A percentile compares a stretch with the other conserved stretches of the same genome.
Evolutionary conservation across 1,139 yeast species (phyloP).

Genomic region (Diutina rugosa): DNA sequence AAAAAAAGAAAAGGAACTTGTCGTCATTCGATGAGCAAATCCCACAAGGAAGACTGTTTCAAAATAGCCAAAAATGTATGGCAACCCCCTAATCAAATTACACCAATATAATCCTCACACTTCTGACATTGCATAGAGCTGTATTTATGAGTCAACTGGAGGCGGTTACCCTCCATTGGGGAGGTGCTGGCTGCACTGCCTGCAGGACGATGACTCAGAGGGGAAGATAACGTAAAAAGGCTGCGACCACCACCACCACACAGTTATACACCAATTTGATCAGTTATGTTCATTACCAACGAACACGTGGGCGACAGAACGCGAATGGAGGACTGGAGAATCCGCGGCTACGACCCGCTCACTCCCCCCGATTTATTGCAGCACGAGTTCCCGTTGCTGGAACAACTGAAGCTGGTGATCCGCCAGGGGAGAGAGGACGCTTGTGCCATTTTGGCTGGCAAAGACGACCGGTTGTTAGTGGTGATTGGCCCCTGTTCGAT

Average conservation of each 20-base stretch:
- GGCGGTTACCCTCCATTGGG: neutral
- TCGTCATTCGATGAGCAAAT: too few relatives aligned
- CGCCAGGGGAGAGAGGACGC: slow-evolving; percentile 69
- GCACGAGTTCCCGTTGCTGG: slow-evolving; percentile 69
- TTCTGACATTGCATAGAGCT: too few relatives aligned
- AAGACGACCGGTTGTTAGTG: slow-evolving; percentile 67
- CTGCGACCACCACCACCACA: neutral
- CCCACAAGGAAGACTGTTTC: too few relatives aligned
- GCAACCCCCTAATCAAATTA: too few relatives aligned
- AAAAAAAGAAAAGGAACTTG: too few relatives aligned
- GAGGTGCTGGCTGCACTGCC: neutral
- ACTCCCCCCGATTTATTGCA: slow-evolving; percentile 92
- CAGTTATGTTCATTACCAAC: slow-evolving; percentile 72
- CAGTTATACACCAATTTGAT: slow-evolving; percentile 58
- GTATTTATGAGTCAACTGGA: too few relatives aligned
- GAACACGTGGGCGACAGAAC: slow-evolving; percentile 72
- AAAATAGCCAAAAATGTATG: too few relatives aligned
- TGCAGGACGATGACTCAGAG: neutral
- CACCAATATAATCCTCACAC: too few relatives aligned
- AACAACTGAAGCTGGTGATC: slow-evolving; percentile 46
- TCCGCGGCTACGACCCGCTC: slow-evolving; percentile 87
- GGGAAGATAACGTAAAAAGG: neutral
- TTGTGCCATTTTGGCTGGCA: slow-evolving; percentile 55
- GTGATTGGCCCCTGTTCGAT: slow-evolving; percentile 96
- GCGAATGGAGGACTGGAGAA: slow-evolving; percentile 87